phyloP scores from a whole-genome alignment of 1,139 yeast genomes.

The Hyphopichia fennica region DNA sequence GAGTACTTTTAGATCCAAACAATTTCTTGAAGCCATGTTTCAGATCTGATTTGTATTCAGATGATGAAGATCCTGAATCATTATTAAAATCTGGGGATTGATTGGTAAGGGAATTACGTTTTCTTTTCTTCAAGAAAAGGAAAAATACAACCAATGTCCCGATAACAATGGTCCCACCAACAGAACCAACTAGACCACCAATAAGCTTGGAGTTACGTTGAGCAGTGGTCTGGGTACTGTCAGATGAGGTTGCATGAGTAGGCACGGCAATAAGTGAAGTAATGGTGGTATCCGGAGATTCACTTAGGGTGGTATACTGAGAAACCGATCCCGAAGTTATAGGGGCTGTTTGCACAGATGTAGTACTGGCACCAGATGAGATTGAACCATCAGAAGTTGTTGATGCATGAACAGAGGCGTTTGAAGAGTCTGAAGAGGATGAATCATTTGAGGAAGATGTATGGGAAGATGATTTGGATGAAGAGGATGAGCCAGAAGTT shows the following conservation, averaged over 20 bases:
- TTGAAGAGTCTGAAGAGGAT: conserved; percentile 9
- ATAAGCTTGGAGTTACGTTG: conserved; percentile 38
- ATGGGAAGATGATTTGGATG: conserved; percentile 3
- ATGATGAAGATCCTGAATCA: conserved; percentile 15
- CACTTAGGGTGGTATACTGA: conserved; percentile 25
- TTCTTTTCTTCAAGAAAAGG: conserved; percentile 35
- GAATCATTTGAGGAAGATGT: conserved; percentile 3
- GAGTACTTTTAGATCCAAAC: conserved; percentile 25
- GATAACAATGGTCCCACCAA: conserved; percentile 46
- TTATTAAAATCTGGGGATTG: conserved; percentile 49
- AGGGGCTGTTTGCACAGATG: conserved; percentile 9
- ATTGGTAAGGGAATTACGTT: conserved; percentile 31
- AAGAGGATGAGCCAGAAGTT: conserved; percentile 3
- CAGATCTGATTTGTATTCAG: conserved; percentile 11
- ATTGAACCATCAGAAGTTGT: conserved; percentile 10
- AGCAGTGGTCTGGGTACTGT: conserved; percentile 14
- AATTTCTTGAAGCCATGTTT: conserved; percentile 29
- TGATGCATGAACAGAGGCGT: conserved; percentile 7
- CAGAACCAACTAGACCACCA: conserved; percentile 50
- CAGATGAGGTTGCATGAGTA: conserved; percentile 18
- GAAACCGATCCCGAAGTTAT: conserved; percentile 10
- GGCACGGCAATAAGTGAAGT: conserved; percentile 44
- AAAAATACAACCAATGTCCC: conserved; percentile 39
- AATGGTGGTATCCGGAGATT: conserved; percentile 37
- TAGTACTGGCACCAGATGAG: conserved; percentile 8